Percentiles rank a stretch among this genome's conserved stretches.
phyloP scores from a whole-genome alignment of 176 grass and related monocot species.

The Lolium multiflorum region DNA sequence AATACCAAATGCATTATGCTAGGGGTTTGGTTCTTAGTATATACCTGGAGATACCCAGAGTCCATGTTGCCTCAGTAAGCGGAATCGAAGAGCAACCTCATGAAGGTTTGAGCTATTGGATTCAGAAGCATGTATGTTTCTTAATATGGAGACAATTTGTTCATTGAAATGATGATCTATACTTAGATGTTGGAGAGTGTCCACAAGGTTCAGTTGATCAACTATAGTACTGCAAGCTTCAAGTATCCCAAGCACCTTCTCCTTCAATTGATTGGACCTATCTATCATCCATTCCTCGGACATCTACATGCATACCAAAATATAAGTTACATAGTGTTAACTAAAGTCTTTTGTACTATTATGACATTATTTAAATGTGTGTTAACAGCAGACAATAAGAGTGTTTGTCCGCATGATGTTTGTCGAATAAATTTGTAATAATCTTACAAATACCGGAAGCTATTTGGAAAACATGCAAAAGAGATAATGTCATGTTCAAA shows the following conservation, averaged over 20 bases:
- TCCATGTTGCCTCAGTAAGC: conserved; percentile 10
- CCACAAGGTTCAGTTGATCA: conserved; percentile 34
- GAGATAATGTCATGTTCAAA: too few species aligned
- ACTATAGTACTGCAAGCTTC: neutral
- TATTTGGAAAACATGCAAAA: too few species aligned
- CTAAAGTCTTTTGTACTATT: too few species aligned
- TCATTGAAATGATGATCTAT: conserved; percentile 38
- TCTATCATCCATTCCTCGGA: conserved; percentile 30
- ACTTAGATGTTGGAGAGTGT: conserved; percentile 34
- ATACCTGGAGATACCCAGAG: conserved; percentile 34
- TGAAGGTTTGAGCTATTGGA: conserved; percentile 30
- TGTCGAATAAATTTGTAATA: too few species aligned
- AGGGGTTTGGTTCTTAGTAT: neutral
- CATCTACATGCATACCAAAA: conserved; percentile 18
- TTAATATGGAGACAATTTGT: conserved; percentile 15
- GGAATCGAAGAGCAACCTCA: conserved; percentile 41
- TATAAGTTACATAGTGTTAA: neutral
- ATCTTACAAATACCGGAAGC: too few species aligned
- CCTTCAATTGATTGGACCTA: conserved; percentile 17
- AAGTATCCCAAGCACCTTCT: conserved; percentile 15
- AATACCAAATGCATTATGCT: neutral
- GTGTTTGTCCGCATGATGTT: too few species aligned
- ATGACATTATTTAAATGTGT: too few species aligned
- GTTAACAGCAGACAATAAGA: too few species aligned
- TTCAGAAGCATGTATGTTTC: neutral